Percentiles rank a stretch among this genome's conserved stretches.
These are phyloP conservation scores for Tetrahymena thermophila DNA, from an alignment of 73 alveolate genomes.

Conservation along the genomic window DNA sequence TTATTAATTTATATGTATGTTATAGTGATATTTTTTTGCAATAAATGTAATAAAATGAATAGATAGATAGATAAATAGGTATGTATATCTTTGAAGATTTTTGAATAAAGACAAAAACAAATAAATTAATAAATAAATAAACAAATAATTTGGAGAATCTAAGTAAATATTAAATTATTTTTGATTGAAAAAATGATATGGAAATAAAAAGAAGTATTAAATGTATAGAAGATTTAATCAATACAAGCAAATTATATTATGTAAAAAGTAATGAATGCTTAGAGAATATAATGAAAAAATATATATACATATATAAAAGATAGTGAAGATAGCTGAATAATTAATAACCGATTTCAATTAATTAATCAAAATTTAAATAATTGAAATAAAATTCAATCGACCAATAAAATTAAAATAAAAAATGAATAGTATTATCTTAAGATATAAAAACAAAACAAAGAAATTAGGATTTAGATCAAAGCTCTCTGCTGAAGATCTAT, in stretches of 20 bases:
- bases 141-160: too few species aligned
- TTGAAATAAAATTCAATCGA: neutral
- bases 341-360: neutral
- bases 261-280: neutral
- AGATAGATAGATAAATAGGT: too few species aligned
- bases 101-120: too few species aligned
- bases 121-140: too few species aligned
- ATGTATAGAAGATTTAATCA: too few species aligned
- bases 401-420: neutral
- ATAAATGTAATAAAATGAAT: too few species aligned
- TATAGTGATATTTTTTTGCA: too few species aligned
- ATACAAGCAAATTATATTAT: neutral
- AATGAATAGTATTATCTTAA: neutral
- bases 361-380: neutral
- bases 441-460: neutral
- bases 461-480: neutral
- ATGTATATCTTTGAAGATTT: too few species aligned
- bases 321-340: neutral
- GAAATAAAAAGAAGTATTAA: too few species aligned
- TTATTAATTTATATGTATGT: too few species aligned
- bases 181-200: too few species aligned
- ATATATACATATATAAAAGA: neutral
- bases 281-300: neutral
- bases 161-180: too few species aligned
- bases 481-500: neutral